Percentiles rank a stretch among this genome's conserved stretches.
Conservation (phyloP, 2,329 filamentous ascomycete genomes). For the Emericellopsis cladophorae region DNA sequence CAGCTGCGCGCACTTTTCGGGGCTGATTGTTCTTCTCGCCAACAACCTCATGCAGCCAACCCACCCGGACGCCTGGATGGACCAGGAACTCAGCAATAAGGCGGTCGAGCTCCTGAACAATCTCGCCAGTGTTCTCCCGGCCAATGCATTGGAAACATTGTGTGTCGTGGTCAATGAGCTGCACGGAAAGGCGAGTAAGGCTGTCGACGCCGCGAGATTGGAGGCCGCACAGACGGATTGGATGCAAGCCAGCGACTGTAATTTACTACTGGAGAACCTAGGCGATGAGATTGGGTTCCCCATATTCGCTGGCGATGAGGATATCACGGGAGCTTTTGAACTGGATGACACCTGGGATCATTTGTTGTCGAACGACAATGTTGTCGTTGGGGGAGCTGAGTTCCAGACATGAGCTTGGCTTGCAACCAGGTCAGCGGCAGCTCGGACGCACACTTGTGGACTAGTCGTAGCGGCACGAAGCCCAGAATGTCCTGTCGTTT, state of each 20-base stretch:
- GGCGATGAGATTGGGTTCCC: not conserved
- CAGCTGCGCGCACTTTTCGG: slow-evolving; percentile 17
- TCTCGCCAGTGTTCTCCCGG: not conserved
- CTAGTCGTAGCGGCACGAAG: no score
- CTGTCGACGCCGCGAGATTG: not conserved
- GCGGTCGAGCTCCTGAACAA: slow-evolving; percentile 13
- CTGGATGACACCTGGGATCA: not conserved
- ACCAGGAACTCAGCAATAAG: slow-evolving; percentile 14
- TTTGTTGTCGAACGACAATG: no score
- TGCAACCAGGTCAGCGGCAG: no score
- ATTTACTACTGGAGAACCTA: not conserved
- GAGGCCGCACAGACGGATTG: not conserved
- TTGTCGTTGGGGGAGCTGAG: no score
- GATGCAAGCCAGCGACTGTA: not conserved
- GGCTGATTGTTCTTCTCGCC: slow-evolving; percentile 18
- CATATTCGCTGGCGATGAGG: not conserved
- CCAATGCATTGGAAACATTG: not conserved
- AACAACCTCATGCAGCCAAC: slow-evolving; percentile 17
- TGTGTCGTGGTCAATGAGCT: not conserved
- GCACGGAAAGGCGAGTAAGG: not conserved
- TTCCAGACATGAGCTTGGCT: no score
- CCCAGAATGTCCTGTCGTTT: no score
- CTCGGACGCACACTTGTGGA: no score
- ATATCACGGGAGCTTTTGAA: not conserved
- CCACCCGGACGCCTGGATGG: slow-evolving; percentile 10